These are phyloP conservation scores for Colletotrichum sp. DNA, from an alignment of 2,329 filamentous ascomycete species.

Conservation along the genomic window DNA sequence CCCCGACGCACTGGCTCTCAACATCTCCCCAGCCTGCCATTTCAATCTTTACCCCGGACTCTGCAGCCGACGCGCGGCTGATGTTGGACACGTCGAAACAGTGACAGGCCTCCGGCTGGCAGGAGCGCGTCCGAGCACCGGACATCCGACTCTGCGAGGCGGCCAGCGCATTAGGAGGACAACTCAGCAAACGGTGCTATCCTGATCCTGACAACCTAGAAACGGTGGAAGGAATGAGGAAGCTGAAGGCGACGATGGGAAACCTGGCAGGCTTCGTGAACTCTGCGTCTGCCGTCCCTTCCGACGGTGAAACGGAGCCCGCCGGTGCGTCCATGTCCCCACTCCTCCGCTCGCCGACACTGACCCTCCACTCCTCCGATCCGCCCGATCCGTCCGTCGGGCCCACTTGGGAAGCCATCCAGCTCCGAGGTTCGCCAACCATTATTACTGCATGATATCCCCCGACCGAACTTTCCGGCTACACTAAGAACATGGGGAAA, in stretches of 20 bases:
- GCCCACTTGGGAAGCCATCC: not conserved
- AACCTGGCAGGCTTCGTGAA: not conserved
- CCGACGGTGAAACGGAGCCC: not conserved
- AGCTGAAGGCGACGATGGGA: not conserved
- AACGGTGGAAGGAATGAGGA: not conserved
- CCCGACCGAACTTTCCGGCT: not conserved
- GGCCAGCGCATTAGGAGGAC: not conserved
- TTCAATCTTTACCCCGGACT: not conserved
- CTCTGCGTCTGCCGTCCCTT: not conserved
- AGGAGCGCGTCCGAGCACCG: constrained; percentile 3
- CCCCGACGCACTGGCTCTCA: not conserved
- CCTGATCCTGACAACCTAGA: not conserved
- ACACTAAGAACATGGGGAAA: not conserved
- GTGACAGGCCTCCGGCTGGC: not conserved
- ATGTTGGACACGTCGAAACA: not conserved
- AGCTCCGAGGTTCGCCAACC: not conserved
- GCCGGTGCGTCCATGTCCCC: not conserved
- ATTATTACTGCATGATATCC: not conserved
- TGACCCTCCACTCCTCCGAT: not conserved
- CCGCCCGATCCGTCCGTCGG: not conserved
- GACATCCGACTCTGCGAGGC: not conserved
- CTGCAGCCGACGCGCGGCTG: not conserved
- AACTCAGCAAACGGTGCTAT: not conserved
- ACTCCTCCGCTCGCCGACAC: not conserved
- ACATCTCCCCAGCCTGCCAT: not conserved